These are phyloP conservation scores for Bacidia gigantensis DNA, from an alignment of 495 filamentous ascomycete genomes.

Conservation along the genomic window DNA sequence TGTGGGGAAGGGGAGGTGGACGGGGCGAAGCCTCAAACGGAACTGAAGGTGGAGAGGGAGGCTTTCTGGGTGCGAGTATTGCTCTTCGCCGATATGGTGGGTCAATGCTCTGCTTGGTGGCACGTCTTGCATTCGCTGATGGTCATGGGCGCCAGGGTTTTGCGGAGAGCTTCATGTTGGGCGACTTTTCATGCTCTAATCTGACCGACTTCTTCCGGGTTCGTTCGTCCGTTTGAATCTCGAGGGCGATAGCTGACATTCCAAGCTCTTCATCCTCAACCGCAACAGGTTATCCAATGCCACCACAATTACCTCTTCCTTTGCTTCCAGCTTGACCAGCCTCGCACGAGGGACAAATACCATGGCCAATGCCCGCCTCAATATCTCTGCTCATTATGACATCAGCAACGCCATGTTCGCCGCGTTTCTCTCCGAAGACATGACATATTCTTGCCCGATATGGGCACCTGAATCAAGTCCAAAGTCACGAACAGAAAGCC, in stretches of 20 bases:
- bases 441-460: slow-evolving; percentile 66
- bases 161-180: slow-evolving; percentile 57
- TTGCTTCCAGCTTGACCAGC: slow-evolving; percentile 35
- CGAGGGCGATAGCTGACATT: slow-evolving; percentile 5
- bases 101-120: too few species aligned
- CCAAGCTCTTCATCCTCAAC: slow-evolving; percentile 52
- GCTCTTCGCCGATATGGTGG: slow-evolving; percentile 51
- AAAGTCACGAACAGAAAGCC: slow-evolving; percentile 31
- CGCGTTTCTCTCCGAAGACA: slow-evolving; percentile 56
- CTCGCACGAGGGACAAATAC: slow-evolving; percentile 48
- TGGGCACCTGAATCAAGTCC: slow-evolving; percentile 35
- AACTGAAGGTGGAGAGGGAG: slow-evolving; percentile 43
- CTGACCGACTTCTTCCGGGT: slow-evolving; percentile 52
- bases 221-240: too few species aligned
- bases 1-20: slow-evolving; percentile 21
- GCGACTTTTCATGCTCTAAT: slow-evolving; percentile 48
- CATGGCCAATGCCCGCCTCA: slow-evolving; percentile 47
- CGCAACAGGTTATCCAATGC: slow-evolving; percentile 41
- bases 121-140: too few species aligned
- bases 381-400: slow-evolving; percentile 60
- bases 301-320: slow-evolving; percentile 42
- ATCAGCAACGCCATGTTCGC: slow-evolving; percentile 63
- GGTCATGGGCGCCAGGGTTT: slow-evolving; percentile 36
- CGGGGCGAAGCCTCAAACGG: slow-evolving; percentile 18
- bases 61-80: slow-evolving; percentile 52